Evolutionary conservation across 1,284 basidiomycete species (phyloP).

Genomic region (Thelephora terrestris): DNA sequence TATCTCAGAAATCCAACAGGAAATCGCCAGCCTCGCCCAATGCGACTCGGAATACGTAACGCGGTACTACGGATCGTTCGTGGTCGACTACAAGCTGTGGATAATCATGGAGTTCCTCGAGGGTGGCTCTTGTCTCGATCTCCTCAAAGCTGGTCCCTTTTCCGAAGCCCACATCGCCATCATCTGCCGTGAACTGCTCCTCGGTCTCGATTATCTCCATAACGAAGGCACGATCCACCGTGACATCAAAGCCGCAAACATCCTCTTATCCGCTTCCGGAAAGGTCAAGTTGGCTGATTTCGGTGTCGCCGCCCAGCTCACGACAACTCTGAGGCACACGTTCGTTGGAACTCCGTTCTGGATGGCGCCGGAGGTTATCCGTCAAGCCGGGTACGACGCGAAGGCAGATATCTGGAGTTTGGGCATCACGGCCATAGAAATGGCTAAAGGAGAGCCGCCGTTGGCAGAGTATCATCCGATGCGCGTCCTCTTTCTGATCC

Average conservation of each 20-base stretch:
- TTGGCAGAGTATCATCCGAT: constrained; percentile 92
- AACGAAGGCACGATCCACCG: constrained; percentile 93
- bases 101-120: constrained; percentile 99
- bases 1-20: constrained; percentile 95
- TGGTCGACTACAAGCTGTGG: constrained; percentile 96
- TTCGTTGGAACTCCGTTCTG: constrained; percentile 96
- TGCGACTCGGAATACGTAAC: constrained; percentile 97
- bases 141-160: constrained; percentile 87
- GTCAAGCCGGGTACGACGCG: constrained; percentile 92
- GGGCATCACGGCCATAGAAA: constrained; percentile 94
- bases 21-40: constrained; percentile 91
- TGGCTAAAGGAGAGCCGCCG: constrained; percentile 92
- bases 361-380: constrained; percentile 98
- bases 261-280: constrained; percentile 83
- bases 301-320: constrained; percentile 90
- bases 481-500: constrained; percentile 93
- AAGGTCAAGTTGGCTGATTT: constrained; percentile 97
- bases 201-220: constrained; percentile 95
- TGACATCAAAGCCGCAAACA: constrained; percentile 98
- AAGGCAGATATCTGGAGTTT: constrained; percentile 97
- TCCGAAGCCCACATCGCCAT: constrained; percentile 91
- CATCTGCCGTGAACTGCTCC: constrained; percentile 84
- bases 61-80: constrained; percentile 93
- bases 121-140: constrained; percentile 94
- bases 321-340: constrained; percentile 81